phyloP scores from a whole-genome alignment of 2,329 filamentous ascomycete species.

The Colletotrichum orchidophilum region DNA sequence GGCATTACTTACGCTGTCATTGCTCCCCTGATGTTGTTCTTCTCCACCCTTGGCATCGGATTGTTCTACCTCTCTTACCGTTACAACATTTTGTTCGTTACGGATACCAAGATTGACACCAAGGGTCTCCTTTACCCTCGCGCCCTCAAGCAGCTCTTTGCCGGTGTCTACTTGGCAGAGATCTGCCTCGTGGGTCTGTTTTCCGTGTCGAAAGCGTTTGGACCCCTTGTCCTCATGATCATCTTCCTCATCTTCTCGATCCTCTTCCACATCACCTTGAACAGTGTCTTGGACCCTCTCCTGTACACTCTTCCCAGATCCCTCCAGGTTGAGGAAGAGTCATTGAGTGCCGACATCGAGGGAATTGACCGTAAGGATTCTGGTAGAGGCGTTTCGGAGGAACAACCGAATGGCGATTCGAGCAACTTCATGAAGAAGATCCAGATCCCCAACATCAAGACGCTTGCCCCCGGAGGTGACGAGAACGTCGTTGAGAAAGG shows the following conservation, averaged over 20 bases:
- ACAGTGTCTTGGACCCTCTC: conserved; percentile 75
- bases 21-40: conserved; percentile 82
- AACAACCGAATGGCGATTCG: conserved; percentile 35
- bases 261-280: conserved; percentile 79
- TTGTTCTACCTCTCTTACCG: conserved; percentile 87
- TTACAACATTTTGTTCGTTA: conserved; percentile 88
- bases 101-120: conserved; percentile 82
- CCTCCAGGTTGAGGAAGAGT: conserved; percentile 52
- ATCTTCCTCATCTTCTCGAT: conserved; percentile 79
- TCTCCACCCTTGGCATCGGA: conserved; percentile 78
- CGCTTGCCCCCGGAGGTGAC: conserved; percentile 32
- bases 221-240: conserved; percentile 79
- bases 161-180: conserved; percentile 82
- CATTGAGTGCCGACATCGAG: conserved; percentile 37
- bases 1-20: conserved; percentile 84
- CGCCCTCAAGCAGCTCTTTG: conserved; percentile 85
- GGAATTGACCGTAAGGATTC: conserved; percentile 34
- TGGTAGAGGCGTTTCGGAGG: conserved; percentile 28
- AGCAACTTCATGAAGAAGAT: conserved; percentile 32
- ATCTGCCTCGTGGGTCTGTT: conserved; percentile 86
- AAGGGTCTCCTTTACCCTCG: conserved; percentile 89
- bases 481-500: conserved; percentile 50
- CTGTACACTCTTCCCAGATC: conserved; percentile 77
- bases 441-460: conserved; percentile 33
- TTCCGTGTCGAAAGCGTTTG: conserved; percentile 71